phyloP scores from a whole-genome alignment of 2,329 filamentous ascomycete species.

The Nigrospora sphaerica region DNA sequence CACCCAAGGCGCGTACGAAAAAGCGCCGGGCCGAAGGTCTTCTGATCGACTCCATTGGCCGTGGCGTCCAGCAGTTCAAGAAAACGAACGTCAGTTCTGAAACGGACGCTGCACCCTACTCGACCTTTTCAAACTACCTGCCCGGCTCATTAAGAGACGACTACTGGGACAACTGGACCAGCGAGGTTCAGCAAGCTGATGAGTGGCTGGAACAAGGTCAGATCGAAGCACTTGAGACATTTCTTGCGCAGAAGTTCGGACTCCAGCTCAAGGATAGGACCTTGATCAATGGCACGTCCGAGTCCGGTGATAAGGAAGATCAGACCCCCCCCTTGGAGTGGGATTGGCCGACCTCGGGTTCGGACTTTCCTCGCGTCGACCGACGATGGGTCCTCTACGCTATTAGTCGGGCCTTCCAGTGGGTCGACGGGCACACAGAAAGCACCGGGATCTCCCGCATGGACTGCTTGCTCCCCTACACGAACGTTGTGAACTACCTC shows the following conservation, averaged over 20 bases:
- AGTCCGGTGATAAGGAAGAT: constrained; percentile 11
- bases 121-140: constrained; percentile 28
- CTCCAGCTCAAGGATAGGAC: constrained; percentile 26
- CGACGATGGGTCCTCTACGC: constrained; percentile 58
- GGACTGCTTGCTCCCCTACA: constrained; percentile 38
- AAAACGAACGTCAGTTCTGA: constrained; percentile 22
- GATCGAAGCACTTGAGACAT: constrained; percentile 39
- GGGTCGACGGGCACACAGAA: constrained; percentile 37
- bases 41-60: constrained; percentile 67
- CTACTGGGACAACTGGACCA: constrained; percentile 38
- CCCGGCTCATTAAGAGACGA: constrained; percentile 44
- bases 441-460: constrained; percentile 32
- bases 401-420: constrained; percentile 54
- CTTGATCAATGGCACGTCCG: constrained; percentile 9
- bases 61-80: constrained; percentile 43
- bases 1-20: constrained; percentile 46
- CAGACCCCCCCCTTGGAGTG: constrained; percentile 32
- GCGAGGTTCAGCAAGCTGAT: constrained; percentile 40
- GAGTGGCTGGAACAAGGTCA: constrained; percentile 37
- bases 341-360: constrained; percentile 37
- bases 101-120: constrained; percentile 19
- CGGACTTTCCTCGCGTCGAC: constrained; percentile 49
- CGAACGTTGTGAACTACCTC: constrained; percentile 51
- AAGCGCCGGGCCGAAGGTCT: constrained; percentile 53
- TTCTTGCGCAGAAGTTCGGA: constrained; percentile 42